Conservation (phyloP, 768 basidiomycete genomes). For the Phlebiopsis gigantea region DNA sequence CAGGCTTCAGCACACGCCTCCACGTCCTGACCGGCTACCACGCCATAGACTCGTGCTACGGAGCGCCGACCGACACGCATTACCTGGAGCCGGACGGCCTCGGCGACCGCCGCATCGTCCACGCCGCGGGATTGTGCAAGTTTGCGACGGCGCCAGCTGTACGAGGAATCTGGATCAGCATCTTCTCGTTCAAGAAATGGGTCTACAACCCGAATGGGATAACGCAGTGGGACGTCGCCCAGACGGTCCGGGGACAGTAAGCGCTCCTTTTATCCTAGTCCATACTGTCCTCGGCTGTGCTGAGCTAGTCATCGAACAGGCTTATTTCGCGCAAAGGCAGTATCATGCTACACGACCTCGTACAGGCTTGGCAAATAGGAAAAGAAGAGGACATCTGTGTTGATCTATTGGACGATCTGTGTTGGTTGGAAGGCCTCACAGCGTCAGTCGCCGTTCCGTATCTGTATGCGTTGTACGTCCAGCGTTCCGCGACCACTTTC, state of each 20-base stretch:
- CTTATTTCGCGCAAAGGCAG: no score
- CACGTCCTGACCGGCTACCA: background rate
- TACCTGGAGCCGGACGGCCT: background rate
- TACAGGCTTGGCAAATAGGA: no score
- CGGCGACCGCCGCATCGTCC: background rate
- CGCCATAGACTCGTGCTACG: no score
- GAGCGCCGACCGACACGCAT: background rate
- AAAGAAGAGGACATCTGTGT: no score
- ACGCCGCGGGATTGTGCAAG: background rate
- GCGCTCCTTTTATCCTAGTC: background rate
- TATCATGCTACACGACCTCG: no score
- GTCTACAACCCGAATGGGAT: background rate
- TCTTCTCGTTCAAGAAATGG: background rate
- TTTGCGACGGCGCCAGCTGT: background rate
- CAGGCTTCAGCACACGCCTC: background rate
- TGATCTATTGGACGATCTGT: no score
- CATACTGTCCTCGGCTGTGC: background rate
- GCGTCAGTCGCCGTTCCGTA: no score
- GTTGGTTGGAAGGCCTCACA: no score
- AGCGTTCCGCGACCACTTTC: no score
- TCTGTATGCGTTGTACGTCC: no score
- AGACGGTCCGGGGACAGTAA: background rate
- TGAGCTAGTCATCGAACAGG: no score
- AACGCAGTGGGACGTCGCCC: background rate
- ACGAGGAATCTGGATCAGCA: background rate